Evolutionary conservation across 2,329 filamentous ascomycete species (phyloP).

Genomic region (Talaromyces sp.): DNA sequence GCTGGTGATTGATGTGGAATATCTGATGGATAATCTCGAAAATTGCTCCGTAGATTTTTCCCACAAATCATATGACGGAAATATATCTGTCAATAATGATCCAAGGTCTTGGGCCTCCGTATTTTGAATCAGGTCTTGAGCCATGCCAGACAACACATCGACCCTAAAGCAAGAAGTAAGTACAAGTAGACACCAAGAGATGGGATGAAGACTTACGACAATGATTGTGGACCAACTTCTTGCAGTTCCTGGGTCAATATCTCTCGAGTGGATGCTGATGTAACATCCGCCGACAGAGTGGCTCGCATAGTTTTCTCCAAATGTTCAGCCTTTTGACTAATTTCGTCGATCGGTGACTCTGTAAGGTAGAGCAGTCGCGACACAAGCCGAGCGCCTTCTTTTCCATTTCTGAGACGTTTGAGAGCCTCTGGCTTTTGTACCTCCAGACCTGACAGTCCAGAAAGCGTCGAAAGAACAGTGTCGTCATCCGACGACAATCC

Average conservation of each 20-base stretch:
- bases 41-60: constrained; percentile 58
- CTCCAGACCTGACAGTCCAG: constrained; percentile 49
- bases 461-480: constrained; percentile 34
- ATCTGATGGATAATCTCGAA: constrained; percentile 37
- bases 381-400: constrained; percentile 50
- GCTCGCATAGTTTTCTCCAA: constrained; percentile 34
- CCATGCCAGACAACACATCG: constrained; percentile 56
- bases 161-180: constrained; percentile 44
- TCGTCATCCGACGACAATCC: constrained; percentile 39
- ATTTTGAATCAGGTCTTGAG: constrained; percentile 47
- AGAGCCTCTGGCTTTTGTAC: constrained; percentile 43
- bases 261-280: constrained; percentile 48
- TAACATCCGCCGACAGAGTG: constrained; percentile 38
- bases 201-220: constrained; percentile 41
- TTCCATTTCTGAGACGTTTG: constrained; percentile 42
- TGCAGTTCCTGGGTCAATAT: constrained; percentile 53
- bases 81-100: constrained; percentile 44
- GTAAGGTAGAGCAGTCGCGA: constrained; percentile 53
- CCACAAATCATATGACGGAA: constrained; percentile 67
- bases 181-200: not conserved
- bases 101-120: constrained; percentile 27
- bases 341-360: constrained; percentile 52
- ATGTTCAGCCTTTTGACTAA: constrained; percentile 43
- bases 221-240: constrained; percentile 42
- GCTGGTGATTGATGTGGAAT: constrained; percentile 71